Percentiles rank a stretch among this genome's conserved stretches.
Evolutionary conservation across 345 rosid genomes (phyloP).

Genomic region (Corymbia maculata): DNA sequence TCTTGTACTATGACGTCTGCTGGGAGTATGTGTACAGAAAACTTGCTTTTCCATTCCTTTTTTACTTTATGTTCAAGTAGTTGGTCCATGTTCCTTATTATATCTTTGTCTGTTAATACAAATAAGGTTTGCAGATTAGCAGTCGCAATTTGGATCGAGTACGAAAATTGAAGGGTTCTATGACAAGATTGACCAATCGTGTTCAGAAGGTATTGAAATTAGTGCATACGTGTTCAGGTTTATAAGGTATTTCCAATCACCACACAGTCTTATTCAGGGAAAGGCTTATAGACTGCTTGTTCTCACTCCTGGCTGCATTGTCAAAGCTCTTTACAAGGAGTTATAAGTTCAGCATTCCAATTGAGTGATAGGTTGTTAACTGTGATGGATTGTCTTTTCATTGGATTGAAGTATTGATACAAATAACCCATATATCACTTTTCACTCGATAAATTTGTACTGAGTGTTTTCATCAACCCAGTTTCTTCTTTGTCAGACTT

Average conservation of each 20-base stretch:
- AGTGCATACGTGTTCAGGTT: background rate
- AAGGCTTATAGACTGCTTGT: background rate
- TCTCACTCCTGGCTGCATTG: background rate
- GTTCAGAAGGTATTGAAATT: constrained; percentile 35
- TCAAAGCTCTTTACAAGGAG: background rate
- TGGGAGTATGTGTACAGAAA: background rate
- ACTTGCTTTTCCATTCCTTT: background rate
- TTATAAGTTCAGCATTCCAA: background rate
- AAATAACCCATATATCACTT: background rate
- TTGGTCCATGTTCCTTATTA: background rate
- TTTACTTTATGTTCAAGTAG: background rate
- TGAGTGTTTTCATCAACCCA: background rate
- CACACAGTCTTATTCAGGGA: background rate
- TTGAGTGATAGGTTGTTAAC: background rate
- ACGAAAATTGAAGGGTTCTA: constrained; percentile 48
- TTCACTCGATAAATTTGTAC: background rate
- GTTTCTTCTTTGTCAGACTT: background rate
- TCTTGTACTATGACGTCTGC: background rate
- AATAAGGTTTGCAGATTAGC: constrained; percentile 35
- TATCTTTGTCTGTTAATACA: background rate
- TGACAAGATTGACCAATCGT: constrained; percentile 46
- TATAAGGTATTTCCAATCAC: background rate
- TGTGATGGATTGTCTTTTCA: background rate
- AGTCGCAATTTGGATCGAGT: constrained; percentile 44
- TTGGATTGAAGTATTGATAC: background rate